Conservation (phyloP, 805 yeast genomes). For the Zygosaccharomyces bisporus region DNA sequence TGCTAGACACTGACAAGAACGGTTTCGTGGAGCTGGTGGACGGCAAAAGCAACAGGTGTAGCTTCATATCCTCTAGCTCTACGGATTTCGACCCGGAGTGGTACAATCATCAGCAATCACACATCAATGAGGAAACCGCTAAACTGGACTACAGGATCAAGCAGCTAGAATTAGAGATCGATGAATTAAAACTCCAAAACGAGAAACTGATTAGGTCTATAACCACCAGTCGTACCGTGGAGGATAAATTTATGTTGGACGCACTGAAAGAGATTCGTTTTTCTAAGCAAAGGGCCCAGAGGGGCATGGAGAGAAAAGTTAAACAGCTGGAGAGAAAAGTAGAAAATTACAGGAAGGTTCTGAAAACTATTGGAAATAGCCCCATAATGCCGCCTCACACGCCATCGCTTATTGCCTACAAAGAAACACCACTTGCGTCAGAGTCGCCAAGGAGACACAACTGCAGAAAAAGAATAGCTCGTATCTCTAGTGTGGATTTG, state of each 20-base stretch:
- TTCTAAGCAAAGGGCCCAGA: slow-evolving; percentile 14
- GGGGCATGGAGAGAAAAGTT: slow-evolving; percentile 28
- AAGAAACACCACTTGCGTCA: not conserved
- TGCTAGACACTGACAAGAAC: slow-evolving; percentile 19
- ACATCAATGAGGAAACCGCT: slow-evolving; percentile 18
- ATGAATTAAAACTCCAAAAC: slow-evolving; percentile 34
- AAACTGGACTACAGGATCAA: slow-evolving; percentile 32
- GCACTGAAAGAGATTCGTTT: slow-evolving; percentile 15
- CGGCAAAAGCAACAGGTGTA: slow-evolving; percentile 26
- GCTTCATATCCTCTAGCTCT: slow-evolving; percentile 34
- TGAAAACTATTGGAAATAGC: slow-evolving; percentile 21
- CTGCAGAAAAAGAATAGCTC: slow-evolving; percentile 21
- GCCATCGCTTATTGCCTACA: not conserved
- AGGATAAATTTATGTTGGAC: slow-evolving; percentile 26
- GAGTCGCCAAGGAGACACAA: slow-evolving; percentile 8
- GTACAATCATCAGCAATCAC: slow-evolving; percentile 14
- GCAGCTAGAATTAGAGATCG: slow-evolving; percentile 33
- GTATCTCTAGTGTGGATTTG: slow-evolving; percentile 27
- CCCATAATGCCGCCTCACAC: slow-evolving; percentile 2
- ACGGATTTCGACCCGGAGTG: slow-evolving; percentile 29
- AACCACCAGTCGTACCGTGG: slow-evolving; percentile 25
- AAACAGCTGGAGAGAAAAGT: slow-evolving; percentile 31
- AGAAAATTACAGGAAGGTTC: slow-evolving; percentile 27
- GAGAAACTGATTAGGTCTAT: slow-evolving; percentile 33
- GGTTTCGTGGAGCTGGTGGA: slow-evolving; percentile 22